Evolutionary conservation across 1,284 basidiomycete genomes (phyloP).

Genomic region (Neonothopanus nambi): DNA sequence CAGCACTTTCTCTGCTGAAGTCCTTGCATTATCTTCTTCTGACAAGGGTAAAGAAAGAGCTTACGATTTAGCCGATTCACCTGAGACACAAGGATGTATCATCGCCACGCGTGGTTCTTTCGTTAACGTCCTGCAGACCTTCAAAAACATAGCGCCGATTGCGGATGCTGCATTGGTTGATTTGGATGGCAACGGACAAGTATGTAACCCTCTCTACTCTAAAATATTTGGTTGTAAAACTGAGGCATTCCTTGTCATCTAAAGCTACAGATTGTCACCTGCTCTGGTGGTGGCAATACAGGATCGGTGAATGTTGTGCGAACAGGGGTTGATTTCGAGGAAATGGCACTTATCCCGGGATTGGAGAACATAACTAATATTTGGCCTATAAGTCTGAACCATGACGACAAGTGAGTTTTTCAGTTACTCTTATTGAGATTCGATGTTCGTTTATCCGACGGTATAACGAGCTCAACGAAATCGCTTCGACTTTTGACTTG

Average conservation of each 20-base stretch:
- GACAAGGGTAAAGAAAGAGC: slow-evolving; percentile 35
- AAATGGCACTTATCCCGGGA: slow-evolving; percentile 62
- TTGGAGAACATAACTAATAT: slow-evolving; percentile 58
- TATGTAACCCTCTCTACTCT: slow-evolving; percentile 36
- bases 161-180: slow-evolving; percentile 82
- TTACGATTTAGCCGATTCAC: slow-evolving; percentile 22
- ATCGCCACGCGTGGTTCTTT: slow-evolving; percentile 51
- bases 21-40: slow-evolving; percentile 21
- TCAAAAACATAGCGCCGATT: slow-evolving; percentile 87
- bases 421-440: neutral
- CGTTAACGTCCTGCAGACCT: slow-evolving; percentile 62
- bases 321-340: slow-evolving; percentile 84
- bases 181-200: slow-evolving; percentile 74
- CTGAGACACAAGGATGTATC: slow-evolving; percentile 41
- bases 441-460: neutral
- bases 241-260: neutral
- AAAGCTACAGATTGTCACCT: slow-evolving; percentile 83
- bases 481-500: too few species aligned
- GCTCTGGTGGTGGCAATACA: slow-evolving; percentile 82
- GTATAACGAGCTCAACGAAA: too few species aligned
- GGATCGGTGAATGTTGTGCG: slow-evolving; percentile 84
- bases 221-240: neutral
- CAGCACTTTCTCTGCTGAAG: slow-evolving; percentile 36
- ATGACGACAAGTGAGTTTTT: slow-evolving; percentile 49
- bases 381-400: slow-evolving; percentile 63